Evolutionary conservation across 208 protist species (phyloP), one percentile per base, ranked within the genome.

Genomic region (Acanthamoeba sp.): DNA sequence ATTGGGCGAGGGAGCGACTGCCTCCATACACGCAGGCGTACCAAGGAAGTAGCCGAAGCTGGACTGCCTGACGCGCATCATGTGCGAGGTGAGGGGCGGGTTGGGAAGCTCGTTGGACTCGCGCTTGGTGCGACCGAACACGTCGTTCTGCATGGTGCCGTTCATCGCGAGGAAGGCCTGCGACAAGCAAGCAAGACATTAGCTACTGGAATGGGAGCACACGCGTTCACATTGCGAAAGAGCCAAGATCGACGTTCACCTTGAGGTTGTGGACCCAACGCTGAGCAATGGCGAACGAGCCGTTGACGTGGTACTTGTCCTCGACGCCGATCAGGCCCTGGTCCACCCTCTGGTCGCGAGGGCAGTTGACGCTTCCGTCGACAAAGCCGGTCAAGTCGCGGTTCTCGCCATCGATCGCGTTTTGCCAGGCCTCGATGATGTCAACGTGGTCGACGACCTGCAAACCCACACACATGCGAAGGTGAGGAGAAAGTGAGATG

Each of bases 251-350:
- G n/a, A 9, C n/a, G 59, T 7, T 82, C 40, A 82, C 73, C 73
- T 50, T 82, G 73, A 82, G 73, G 38, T 82, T 82, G 73, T 82
- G 73, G 7, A 50, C 38, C 73, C 73, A 82, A 36, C 73, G 73
- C 40, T 82, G 73, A 29, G 73, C 73, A 20, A 82, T 82, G 10
- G 73, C 73, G 73, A 82, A 82, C 24, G 73, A 82, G 12, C 38
- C 73, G 73, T 82, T 82, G 40, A 50, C 52, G 73, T 82, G 73
- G 73, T 82, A 52, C 73, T 82, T 82, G 73, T 82, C 73, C 40
- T 82, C 73, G n/a, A 9, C 14, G 40, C 73, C 73, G 73, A 82
- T 50, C 22, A 82, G 73, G 27, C 38, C 73, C 73, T 82, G 73
- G 73, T 34, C 2, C n/a, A 82, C 40, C 40, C 34, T 82, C 38